Evolutionary conservation across 176 grass and related monocot species (phyloP), one percentile per base, ranked within the genome.

Genomic region (Luzula sylvatica): DNA sequence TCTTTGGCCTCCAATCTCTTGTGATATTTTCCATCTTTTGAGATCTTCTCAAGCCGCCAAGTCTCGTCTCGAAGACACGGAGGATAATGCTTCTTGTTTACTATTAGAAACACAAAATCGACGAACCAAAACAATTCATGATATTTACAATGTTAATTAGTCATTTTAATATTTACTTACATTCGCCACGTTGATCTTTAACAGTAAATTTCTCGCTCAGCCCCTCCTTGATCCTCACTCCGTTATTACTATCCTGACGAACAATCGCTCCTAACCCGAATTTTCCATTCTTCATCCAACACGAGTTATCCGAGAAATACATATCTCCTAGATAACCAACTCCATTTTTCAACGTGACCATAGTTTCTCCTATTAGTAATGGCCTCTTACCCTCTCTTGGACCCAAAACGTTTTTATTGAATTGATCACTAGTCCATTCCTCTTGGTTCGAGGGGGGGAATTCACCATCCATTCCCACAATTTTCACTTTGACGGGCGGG

Each of bases 171-270:
- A 42, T 49, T 64, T 18, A 73, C 71, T 45, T 56, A 98, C 93
- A 77, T 82, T 98, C 81, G 25, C 93, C 85, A 26, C 93, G 93
- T 72, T 98, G 93, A 80, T 98, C 93, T 69, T 90, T 98, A 3
- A 98, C 82, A 0, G 75, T 14, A 73, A 98, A 98, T 19, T 86
- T 76, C 8, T 82, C 81, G 65, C 81, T 87, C 17, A 87, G 53
- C 9, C 85, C 93, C 67, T 98, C 86, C 60, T 80, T 71, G 55
- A 98, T 65, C 14, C 69, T 70, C 56, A 71, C 71, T 9, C 69
- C 68, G 3, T 55, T 69, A 7, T 58, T 68, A 29, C 65, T 86
- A 20, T 63, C 75, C 22, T 66, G 69, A 51, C 56, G 72, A 56
- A 86, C 70, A 61, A 76, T 87, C 2, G 61, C 75, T 12, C 93